A percentile compares a stretch with the other conserved stretches of the same genome.
These are phyloP conservation scores for Penicillium salamii DNA, from an alignment of 495 filamentous ascomycete species.

Conservation along the genomic window DNA sequence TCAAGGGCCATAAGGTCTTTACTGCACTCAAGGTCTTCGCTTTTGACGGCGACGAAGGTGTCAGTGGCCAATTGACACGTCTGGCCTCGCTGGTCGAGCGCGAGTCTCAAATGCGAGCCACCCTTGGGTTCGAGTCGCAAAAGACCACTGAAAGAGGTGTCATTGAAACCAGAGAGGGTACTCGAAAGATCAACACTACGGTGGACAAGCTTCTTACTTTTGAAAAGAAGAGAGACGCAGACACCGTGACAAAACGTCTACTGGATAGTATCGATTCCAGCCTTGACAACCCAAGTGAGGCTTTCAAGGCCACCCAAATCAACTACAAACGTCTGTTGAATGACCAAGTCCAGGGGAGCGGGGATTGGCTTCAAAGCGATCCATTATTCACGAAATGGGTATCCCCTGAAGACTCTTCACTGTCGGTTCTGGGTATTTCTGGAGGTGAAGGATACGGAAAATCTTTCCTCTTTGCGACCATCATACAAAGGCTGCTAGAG, in stretches of 20 bases:
- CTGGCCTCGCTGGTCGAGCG: constrained; percentile 19
- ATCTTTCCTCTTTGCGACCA: constrained; percentile 16
- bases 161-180: constrained; percentile 13
- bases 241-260: constrained; percentile 3
- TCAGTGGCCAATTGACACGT: constrained; percentile 16
- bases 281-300: constrained; percentile 13
- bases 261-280: constrained; percentile 9
- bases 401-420: neutral
- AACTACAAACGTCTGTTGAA: constrained; percentile 3
- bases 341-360: constrained; percentile 12
- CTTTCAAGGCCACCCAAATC: constrained; percentile 1
- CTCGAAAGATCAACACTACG: constrained; percentile 7
- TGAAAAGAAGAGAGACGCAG: constrained; percentile 16
- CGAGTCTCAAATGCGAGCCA: constrained; percentile 22
- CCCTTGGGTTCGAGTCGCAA: constrained; percentile 19
- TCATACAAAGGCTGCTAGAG: constrained; percentile 9
- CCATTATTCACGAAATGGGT: constrained; percentile 6
- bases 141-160: constrained; percentile 13
- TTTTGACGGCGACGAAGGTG: constrained; percentile 24
- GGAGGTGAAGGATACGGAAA: constrained; percentile 20
- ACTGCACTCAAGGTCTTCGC: constrained; percentile 28
- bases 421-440: constrained; percentile 11
- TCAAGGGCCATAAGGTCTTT: constrained; percentile 23
- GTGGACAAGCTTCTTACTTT: constrained; percentile 14
- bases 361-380: constrained; percentile 14